Evolutionary conservation across 1,284 basidiomycete species (phyloP), one percentile per base, ranked within the genome.

Genomic region (Butyriboletus appendiculatus): DNA sequence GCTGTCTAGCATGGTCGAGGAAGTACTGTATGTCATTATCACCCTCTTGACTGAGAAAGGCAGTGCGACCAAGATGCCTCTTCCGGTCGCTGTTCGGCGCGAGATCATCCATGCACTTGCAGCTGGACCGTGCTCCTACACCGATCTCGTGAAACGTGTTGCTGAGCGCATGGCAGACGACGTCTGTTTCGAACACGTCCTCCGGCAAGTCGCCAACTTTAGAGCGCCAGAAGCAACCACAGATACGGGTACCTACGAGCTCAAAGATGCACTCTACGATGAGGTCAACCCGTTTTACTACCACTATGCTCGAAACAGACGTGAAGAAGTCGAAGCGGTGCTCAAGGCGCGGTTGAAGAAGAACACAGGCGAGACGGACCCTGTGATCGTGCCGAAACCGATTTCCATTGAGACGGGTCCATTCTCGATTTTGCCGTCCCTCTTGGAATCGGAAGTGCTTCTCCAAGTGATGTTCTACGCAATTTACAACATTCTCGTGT

Each of bases 201-300:
- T 99, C 40, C 75, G 76, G 38, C 81, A 90, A 48, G 90, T 98
- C 5, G 87, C 95, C 5, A 84, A 82, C 59, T 97, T 96, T 80
- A 85, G 86, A 40, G 76, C 87, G 1, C 96, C 96, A 0, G 90
- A 93, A 63, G 81, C 84, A 0, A 84, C 81, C 0, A 79, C 85
- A 2, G 94, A 97, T 61, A 81, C 82, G 1, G 97, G 97, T 1
- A 78, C 86, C 35, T 99, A 98, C 74, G 88, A 95, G 62, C 81
- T 99, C 55, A 90, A 88, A 66, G 85, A 94, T 32, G 92, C 92
- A 62, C 80, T 78, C 28, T 95, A 85, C 68, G 87, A 87, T 58
- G 90, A 98, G 60, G 89, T 99, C 59, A 92, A 98, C 65, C 95
- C 96, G 0, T 97, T 95, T 76, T 98, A 96, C 78, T 93, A 90